Conservation (phyloP, 2,329 filamentous ascomycete genomes). For the Curvularia verruculosa region DNA sequence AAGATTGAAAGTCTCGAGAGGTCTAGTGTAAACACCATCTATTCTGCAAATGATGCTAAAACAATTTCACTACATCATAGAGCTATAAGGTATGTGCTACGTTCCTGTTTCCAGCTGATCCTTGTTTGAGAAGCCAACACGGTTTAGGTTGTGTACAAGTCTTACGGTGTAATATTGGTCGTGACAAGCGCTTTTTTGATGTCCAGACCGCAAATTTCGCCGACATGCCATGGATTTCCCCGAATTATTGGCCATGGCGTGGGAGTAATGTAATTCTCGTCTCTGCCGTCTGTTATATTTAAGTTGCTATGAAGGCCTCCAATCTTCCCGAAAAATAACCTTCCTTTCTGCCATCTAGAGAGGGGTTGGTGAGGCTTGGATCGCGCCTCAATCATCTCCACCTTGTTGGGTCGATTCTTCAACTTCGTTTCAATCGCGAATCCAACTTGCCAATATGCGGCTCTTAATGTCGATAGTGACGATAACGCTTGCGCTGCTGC, state of each 20-base stretch:
- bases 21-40: neutral
- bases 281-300: neutral
- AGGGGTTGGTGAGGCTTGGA: neutral
- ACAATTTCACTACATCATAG: neutral
- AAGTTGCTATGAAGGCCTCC: neutral
- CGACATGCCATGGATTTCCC: neutral
- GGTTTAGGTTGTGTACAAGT: neutral
- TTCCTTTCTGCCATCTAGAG: neutral
- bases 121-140: neutral
- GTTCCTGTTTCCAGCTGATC: neutral
- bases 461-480: neutral
- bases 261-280: neutral
- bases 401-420: neutral
- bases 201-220: neutral
- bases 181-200: neutral
- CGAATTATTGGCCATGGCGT: neutral
- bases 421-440: neutral
- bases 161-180: neutral
- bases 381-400: neutral
- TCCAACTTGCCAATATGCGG: neutral
- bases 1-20: neutral
- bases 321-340: neutral
- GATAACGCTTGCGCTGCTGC: constrained; percentile 11
- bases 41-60: neutral
- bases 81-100: neutral